Evolutionary conservation across 177 flowering plant species (phyloP).

Genomic region (Vitis hybrid): DNA sequence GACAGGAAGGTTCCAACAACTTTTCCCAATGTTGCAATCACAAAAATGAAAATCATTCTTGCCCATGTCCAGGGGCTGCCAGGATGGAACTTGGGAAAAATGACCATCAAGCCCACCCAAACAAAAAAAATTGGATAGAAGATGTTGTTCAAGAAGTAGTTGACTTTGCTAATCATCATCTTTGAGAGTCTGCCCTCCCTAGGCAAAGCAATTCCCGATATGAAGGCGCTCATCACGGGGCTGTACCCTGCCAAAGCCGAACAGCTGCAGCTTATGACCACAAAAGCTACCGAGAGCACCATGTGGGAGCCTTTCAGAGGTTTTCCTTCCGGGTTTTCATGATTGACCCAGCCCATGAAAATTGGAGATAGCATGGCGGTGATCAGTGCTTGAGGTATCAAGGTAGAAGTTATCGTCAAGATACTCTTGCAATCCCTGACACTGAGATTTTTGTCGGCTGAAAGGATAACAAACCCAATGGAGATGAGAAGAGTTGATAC

Average conservation of each 20-base stretch:
- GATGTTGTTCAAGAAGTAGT: slow-evolving; percentile 36
- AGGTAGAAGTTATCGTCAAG: neutral
- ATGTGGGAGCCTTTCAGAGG: slow-evolving; percentile 59
- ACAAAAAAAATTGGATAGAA: slow-evolving; percentile 60
- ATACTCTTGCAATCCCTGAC: neutral
- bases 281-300: slow-evolving; percentile 42
- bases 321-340: slow-evolving; percentile 66
- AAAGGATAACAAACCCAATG: slow-evolving; percentile 22
- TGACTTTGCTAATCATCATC: slow-evolving; percentile 46
- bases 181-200: slow-evolving; percentile 59
- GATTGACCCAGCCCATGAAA: slow-evolving; percentile 57
- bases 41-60: slow-evolving; percentile 23
- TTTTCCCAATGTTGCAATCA: slow-evolving; percentile 44
- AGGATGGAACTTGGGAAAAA: slow-evolving; percentile 16
- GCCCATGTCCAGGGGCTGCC: slow-evolving; percentile 21
- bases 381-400: slow-evolving; percentile 31
- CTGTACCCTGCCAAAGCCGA: slow-evolving; percentile 30
- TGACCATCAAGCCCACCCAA: slow-evolving; percentile 45
- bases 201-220: slow-evolving; percentile 59
- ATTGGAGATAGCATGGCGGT: slow-evolving; percentile 35
- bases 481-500: slow-evolving; percentile 39
- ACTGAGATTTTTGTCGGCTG: no score
- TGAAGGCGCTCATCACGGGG: slow-evolving; percentile 48
- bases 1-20: slow-evolving; percentile 48
- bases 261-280: slow-evolving; percentile 25